These are phyloP conservation scores for Hanseniaspora thailandica DNA, from an alignment of 805 yeast species.

Conservation along the genomic window DNA sequence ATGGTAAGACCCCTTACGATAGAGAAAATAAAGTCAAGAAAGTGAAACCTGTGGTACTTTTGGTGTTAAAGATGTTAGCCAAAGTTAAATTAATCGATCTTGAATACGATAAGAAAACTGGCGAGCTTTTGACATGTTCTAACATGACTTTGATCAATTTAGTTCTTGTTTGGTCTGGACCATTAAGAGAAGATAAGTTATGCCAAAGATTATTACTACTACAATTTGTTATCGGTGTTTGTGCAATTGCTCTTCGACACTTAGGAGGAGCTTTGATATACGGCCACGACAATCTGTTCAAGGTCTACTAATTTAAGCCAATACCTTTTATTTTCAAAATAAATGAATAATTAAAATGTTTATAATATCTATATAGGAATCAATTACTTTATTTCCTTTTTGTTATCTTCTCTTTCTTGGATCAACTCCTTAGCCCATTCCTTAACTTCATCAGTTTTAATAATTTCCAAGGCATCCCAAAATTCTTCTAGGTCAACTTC, in stretches of 20 bases:
- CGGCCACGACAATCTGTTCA: constrained; percentile 72
- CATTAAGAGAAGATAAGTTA: constrained; percentile 70
- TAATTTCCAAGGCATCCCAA: constrained; percentile 45
- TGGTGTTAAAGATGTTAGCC: constrained; percentile 38
- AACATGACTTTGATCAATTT: constrained; percentile 84
- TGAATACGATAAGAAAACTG: constrained; percentile 30
- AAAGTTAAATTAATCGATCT: constrained; percentile 38
- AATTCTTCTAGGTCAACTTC: constrained; percentile 56
- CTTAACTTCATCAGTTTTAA: constrained; percentile 62
- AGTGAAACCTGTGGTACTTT: constrained; percentile 27
- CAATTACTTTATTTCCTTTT: too few relatives aligned
- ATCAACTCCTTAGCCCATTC: constrained; percentile 54
- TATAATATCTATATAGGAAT: not conserved
- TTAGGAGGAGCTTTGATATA: constrained; percentile 74
- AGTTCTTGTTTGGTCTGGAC: constrained; percentile 76
- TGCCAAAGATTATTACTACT: constrained; percentile 47
- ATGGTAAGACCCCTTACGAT: constrained; percentile 16
- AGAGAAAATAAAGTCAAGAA: constrained; percentile 17
- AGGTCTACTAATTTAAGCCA: constrained; percentile 18
- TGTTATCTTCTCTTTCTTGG: constrained; percentile 31
- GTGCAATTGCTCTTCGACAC: constrained; percentile 64
- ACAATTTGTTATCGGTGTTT: constrained; percentile 57
- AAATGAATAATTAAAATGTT: not conserved
- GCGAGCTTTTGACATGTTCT: constrained; percentile 38
- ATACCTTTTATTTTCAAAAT: not conserved